Evolutionary conservation across 2,329 filamentous ascomycete species (phyloP).

Genomic region (Neonectria ditissima): DNA sequence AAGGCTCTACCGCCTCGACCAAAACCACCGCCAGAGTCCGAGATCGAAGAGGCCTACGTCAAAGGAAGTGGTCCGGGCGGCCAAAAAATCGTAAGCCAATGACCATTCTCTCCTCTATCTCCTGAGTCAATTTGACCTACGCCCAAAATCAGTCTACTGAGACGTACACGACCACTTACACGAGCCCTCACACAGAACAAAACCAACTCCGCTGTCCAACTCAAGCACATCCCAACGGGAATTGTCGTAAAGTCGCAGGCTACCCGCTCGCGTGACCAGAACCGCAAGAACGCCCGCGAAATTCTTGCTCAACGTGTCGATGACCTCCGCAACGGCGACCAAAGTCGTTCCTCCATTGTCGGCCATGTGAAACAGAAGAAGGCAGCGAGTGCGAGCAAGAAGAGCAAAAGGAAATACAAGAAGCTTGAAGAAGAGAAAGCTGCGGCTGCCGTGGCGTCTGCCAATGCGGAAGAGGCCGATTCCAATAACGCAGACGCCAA

Average conservation of each 20-base stretch:
- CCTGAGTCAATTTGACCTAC: constrained; percentile 1
- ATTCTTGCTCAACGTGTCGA: constrained; percentile 83
- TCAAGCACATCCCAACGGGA: constrained; percentile 90
- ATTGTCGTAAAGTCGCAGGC: constrained; percentile 95
- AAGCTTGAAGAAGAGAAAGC: constrained; percentile 66
- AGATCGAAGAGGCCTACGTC: constrained; percentile 87
- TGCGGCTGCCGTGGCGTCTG: constrained; percentile 11
- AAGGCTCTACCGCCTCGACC: constrained; percentile 81
- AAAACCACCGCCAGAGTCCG: constrained; percentile 76
- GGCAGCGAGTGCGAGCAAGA: constrained; percentile 83
- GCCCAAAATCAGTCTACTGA: not conserved
- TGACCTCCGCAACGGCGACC: constrained; percentile 75
- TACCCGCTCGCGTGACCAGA: constrained; percentile 87
- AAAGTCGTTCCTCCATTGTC: constrained; percentile 75
- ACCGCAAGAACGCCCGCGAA: constrained; percentile 84
- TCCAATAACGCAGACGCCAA: not conserved
- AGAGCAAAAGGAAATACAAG: constrained; percentile 83
- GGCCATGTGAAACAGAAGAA: constrained; percentile 72
- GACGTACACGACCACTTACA: constrained; percentile 17
- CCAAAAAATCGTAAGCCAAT: constrained; percentile 82
- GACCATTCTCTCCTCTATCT: not conserved
- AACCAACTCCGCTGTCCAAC: constrained; percentile 93
- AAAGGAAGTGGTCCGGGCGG: constrained; percentile 94
- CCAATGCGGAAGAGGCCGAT: not conserved
- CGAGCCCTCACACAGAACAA: constrained; percentile 74